Percentiles rank a stretch among this genome's conserved stretches.
Evolutionary conservation across 2,329 filamentous ascomycete genomes (phyloP).

Genomic region (Onygenales sp.): DNA sequence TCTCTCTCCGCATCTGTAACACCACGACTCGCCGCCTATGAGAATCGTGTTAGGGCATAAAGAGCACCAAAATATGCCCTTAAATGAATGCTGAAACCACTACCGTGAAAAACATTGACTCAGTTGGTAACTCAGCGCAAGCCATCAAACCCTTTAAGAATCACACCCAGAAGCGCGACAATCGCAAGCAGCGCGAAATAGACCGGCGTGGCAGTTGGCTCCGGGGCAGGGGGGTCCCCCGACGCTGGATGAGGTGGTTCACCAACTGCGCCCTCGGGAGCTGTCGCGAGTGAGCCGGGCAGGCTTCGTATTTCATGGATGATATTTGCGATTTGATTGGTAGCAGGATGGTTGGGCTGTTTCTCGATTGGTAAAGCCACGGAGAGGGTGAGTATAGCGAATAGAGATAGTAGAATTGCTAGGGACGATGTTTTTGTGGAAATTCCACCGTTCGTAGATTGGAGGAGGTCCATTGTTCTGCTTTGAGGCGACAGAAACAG

Average conservation of each 20-base stretch:
- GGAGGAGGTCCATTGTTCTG: not conserved
- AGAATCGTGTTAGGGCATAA: too few species aligned
- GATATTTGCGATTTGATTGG: not conserved
- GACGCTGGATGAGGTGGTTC: not conserved
- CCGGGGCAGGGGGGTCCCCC: not conserved
- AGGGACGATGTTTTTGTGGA: not conserved
- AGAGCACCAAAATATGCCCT: too few species aligned
- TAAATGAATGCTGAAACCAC: too few species aligned
- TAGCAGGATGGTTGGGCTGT: not conserved
- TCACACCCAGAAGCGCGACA: not conserved
- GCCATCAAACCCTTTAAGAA: not conserved
- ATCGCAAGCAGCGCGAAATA: not conserved
- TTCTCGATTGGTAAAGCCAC: not conserved
- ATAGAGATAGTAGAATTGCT: not conserved
- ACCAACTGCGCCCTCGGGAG: conserved; percentile 1
- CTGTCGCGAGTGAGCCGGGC: not conserved
- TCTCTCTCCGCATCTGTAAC: too few species aligned
- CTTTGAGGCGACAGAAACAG: not conserved
- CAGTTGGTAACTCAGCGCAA: not conserved
- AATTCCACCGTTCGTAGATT: not conserved
- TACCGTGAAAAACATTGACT: too few species aligned
- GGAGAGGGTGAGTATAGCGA: not conserved
- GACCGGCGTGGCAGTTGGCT: not conserved
- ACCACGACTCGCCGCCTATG: too few species aligned
- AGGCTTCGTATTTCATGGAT: not conserved